phyloP scores from a whole-genome alignment of 2,329 filamentous ascomycete species.

The Penicillium sp. region DNA sequence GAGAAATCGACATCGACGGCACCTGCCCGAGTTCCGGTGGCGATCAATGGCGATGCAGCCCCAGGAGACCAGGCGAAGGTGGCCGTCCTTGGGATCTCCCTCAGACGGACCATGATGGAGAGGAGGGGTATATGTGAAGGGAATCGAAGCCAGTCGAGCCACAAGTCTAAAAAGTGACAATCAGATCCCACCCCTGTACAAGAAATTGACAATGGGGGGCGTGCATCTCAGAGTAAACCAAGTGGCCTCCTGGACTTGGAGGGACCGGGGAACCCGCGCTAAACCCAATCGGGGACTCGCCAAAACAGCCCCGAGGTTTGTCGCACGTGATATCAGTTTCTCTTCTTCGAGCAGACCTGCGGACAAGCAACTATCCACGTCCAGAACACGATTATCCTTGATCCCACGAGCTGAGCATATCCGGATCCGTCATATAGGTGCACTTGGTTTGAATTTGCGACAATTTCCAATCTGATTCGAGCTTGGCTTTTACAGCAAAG shows the following conservation, averaged over 20 bases:
- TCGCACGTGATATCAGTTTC: conserved; percentile 37
- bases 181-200: conserved; percentile 31
- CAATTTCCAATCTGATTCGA: neutral
- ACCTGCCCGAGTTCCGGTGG: conserved; percentile 90
- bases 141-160: conserved; percentile 16
- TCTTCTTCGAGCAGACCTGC: neutral
- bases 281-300: conserved; percentile 32
- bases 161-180: conserved; percentile 18
- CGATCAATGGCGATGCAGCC: conserved; percentile 73
- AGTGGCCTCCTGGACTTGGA: conserved; percentile 41
- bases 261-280: conserved; percentile 31
- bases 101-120: conserved; percentile 80
- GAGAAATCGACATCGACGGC: conserved; percentile 97
- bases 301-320: conserved; percentile 30
- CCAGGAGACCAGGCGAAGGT: conserved; percentile 95
- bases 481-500: conserved; percentile 3
- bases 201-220: conserved; percentile 28
- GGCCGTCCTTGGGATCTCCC: conserved; percentile 94
- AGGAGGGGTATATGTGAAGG: conserved; percentile 22
- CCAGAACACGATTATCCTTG: neutral
- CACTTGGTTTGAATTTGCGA: neutral
- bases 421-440: no score
- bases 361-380: neutral
- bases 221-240: conserved; percentile 36
- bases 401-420: neutral